Evolutionary conservation across 2,329 filamentous ascomycete species (phyloP), one percentile per base, ranked within the genome.

Genomic region (Lithohypha guttulata): DNA sequence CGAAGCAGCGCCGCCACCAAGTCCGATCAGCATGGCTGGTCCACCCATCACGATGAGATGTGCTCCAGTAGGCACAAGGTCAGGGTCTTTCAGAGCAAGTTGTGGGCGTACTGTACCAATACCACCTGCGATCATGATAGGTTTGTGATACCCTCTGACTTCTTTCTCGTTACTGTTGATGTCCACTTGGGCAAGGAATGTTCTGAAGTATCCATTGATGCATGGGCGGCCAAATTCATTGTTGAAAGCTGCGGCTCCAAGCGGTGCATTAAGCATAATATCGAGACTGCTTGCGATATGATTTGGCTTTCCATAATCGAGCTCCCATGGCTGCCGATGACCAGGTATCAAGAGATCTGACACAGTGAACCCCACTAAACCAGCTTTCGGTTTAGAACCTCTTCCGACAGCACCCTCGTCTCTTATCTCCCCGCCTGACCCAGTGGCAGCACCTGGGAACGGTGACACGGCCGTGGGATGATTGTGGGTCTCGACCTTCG

Each of bases 401-500:
- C 87, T 73, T 38, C 91, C 91, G 5, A 96, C 91, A 6, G 91
- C 84, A 39, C 87, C 91, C 61, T 96, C 89, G 53, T 96, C 87
- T 65, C 89, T 74, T 51, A 96, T 95, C 59, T 96, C 89, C 52
- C 91, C 91, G 51, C 91, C 91, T 20, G 87, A 87, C 19, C 91
- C 91, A 26, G 91, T 98, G 6, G 91, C 91, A 7, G 91, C 91
- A 55, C 91, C 91, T 3, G 89, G 77, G 55, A 84, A 94, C 0
- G 87, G 87, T 1, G 86, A 94, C 38, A 98, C 93, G 6, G 89
- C 89, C 4, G 91, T 96, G 2, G 89, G 89, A 56, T 96, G 89
- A 60, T 96, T 96, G 65, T 96, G 89, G 2, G 91, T 96, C 66
- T 98, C 91, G 35, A 96, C 91, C 66, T 98, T 98, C 58, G 80